Percentiles rank a stretch among this genome's conserved stretches.
These are phyloP conservation scores for Rutstroemia sp. DNA, from an alignment of 2,329 filamentous ascomycete species.

Conservation along the genomic window DNA sequence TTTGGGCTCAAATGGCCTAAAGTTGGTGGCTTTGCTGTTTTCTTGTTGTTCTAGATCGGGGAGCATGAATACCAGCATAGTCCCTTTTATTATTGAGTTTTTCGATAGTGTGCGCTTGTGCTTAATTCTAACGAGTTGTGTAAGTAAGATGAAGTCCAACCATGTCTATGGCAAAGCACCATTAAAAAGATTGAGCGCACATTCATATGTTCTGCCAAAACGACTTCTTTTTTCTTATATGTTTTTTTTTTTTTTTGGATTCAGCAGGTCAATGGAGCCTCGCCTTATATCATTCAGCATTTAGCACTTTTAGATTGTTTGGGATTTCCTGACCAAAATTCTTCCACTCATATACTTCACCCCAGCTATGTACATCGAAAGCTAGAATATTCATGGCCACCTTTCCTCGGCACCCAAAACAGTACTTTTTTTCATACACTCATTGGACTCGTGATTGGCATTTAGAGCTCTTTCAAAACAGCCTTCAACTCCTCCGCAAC, in stretches of 20 bases:
- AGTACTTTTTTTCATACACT: not conserved
- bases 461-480: slow-evolving; percentile 40
- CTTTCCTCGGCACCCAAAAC: not conserved
- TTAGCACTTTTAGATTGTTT: too few relatives aligned
- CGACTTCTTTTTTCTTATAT: too few relatives aligned
- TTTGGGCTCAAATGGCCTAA: slow-evolving; percentile 20
- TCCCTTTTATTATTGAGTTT: slow-evolving; percentile 9
- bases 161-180: too few relatives aligned
- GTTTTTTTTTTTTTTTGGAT: too few relatives aligned
- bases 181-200: too few relatives aligned
- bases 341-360: not conserved
- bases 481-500: slow-evolving; percentile 67
- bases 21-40: slow-evolving; percentile 20
- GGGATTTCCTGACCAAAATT: not conserved
- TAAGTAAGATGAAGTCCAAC: too few relatives aligned
- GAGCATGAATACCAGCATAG: slow-evolving; percentile 29
- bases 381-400: too few relatives aligned
- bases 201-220: too few relatives aligned
- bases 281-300: too few relatives aligned
- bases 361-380: too few relatives aligned
- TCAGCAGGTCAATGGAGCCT: too few relatives aligned
- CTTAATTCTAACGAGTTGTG: too few relatives aligned
- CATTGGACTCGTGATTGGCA: not conserved
- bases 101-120: not conserved
- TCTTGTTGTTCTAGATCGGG: slow-evolving; percentile 26